Base-by-base conservation (phyloP, 176 grass and related monocot genomes). In the Lolium multiflorum region DNA sequence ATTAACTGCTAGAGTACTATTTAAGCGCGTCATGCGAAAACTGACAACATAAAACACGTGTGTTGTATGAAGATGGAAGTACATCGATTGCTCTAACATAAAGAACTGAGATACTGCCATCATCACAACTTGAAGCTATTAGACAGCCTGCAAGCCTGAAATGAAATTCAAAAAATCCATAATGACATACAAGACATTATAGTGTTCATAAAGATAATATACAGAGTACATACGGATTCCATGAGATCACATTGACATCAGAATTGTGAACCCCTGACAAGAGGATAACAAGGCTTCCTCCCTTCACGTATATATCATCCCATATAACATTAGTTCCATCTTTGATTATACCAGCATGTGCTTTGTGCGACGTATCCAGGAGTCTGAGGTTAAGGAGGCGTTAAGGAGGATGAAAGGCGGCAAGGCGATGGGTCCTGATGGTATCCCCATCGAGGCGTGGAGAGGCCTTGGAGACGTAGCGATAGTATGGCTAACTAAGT, bases 91-190 rank as follows among this genome's bases (percentile, higher is more conserved):
- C 62, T 89, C 89, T 89, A 87, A 95, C 89, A 93, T 98, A 93
- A 63, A 51, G 85, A 82, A 98, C 90, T 13, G 95, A 95, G 73
- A 98, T 90, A 25, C 84, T 93, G 41, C 95, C 95, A 87, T 98
- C 93, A 93, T 98, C 95, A 64, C 87, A 90, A 75, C 93, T 91
- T 80, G 91, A 98, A 58, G 95, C 95, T 78, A 98, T 95, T 87
- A 95, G 83, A 84, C 50, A 85, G 81, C 91, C 92, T 52, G 87
- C 91, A 35, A 91, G 50, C 82, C 95, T 97, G 83, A 71, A 69
- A 52, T 37, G 38, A 46, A 51, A 79, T 73, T 66, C 60, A 52
- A 70, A 65, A 35, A 55, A 20, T 6, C 58, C 16, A 76, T 31
- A 57, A 41, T 68, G 46, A 50, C 70, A 52, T 28, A 44, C 35